These are phyloP conservation scores for Clonostachys sp. DNA, from an alignment of 2,329 filamentous ascomycete species.

Conservation along the genomic window DNA sequence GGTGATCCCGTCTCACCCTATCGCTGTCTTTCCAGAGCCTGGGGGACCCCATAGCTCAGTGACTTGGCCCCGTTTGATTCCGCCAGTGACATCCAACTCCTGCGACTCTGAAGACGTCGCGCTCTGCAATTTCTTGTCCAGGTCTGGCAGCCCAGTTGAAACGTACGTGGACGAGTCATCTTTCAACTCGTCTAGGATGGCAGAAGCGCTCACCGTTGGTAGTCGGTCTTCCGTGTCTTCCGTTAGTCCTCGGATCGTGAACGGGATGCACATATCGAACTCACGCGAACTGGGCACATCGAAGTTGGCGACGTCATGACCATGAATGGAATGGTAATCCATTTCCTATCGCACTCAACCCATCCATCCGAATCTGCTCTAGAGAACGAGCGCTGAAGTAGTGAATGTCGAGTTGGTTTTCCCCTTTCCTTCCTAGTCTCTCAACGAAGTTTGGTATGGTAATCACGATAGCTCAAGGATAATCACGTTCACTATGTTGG, in stretches of 20 bases:
- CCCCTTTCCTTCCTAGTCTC: too few relatives aligned
- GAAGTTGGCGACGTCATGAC: constrained; percentile 58
- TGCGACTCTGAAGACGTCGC: constrained; percentile 5
- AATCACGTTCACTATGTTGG: too few relatives aligned
- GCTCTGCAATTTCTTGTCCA: constrained; percentile 42
- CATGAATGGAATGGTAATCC: constrained; percentile 57
- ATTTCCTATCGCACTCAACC: constrained; percentile 25
- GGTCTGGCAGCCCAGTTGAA: constrained; percentile 46
- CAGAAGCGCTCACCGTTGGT: constrained; percentile 71
- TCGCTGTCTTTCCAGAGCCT: constrained; percentile 77
- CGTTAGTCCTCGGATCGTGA: constrained; percentile 4
- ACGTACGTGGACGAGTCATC: constrained; percentile 44
- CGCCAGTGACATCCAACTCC: constrained; percentile 30
- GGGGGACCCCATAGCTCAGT: constrained; percentile 87
- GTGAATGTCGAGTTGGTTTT: too few relatives aligned
- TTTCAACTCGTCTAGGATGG: constrained; percentile 60
- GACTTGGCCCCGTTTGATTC: constrained; percentile 71
- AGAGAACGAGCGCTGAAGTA: too few relatives aligned
- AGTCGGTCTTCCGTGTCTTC: constrained; percentile 55
- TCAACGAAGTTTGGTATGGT: too few relatives aligned
- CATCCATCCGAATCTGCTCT: not conserved
- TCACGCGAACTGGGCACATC: constrained; percentile 46
- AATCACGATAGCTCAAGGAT: too few relatives aligned
- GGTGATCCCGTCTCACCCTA: constrained; percentile 56
- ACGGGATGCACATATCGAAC: constrained; percentile 9